Evolutionary conservation across 163 green algal species (phyloP).

Genomic region (Scenedesmus sp.): DNA sequence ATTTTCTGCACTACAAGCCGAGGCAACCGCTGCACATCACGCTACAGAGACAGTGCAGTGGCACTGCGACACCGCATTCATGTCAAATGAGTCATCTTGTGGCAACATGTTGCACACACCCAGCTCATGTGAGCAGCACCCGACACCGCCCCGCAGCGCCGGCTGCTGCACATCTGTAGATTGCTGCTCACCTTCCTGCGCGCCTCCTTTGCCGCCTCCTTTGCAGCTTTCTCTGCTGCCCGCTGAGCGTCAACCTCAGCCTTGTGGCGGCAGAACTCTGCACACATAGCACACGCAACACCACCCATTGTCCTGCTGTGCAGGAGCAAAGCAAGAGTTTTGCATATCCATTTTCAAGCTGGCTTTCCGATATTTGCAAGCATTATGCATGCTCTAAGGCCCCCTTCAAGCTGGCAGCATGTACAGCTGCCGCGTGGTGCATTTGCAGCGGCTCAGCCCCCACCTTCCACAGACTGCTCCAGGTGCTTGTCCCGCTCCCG

Average conservation of each 20-base stretch:
- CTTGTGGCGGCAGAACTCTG: slow-evolving; percentile 54
- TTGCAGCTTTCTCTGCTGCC: slow-evolving; percentile 40
- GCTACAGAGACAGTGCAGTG: neutral
- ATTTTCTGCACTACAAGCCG: neutral
- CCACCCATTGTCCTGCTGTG: neutral
- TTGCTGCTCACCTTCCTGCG: slow-evolving; percentile 25
- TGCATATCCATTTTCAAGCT: neutral
- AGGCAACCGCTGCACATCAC: no score
- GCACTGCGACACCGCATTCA: neutral
- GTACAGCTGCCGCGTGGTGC: neutral
- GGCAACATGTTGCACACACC: neutral
- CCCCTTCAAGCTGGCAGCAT: neutral
- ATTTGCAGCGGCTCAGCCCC: neutral
- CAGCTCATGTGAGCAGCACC: neutral
- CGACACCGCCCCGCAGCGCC: neutral
- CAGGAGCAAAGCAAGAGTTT: neutral
- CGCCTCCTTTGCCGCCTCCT: slow-evolving; percentile 51
- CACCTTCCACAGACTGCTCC: slow-evolving; percentile 70
- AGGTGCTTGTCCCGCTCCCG: slow-evolving; percentile 63
- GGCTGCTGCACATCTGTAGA: neutral
- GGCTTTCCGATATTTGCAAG: neutral
- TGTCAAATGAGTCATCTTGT: no score
- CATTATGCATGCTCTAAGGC: neutral
- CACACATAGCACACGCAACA: neutral
- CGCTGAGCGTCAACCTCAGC: slow-evolving; percentile 41